A percentile compares a stretch with the other conserved stretches of the same genome.
Evolutionary conservation across 139 green algal species (phyloP).

Genomic region (Penium margaritaceum): DNA sequence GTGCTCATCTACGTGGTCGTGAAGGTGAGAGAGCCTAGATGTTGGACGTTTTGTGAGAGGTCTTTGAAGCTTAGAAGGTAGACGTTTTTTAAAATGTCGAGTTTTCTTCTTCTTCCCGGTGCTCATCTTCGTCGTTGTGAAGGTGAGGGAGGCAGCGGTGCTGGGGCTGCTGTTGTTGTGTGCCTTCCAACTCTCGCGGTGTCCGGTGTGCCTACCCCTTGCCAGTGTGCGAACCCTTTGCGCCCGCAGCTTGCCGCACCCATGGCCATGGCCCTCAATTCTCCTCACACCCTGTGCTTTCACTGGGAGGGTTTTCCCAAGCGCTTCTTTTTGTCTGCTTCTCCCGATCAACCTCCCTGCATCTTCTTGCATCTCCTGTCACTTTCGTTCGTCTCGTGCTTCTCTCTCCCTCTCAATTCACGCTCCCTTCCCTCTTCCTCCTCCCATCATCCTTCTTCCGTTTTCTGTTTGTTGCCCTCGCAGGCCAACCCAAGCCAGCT

Average conservation of each 20-base stretch:
- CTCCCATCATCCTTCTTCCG: neutral
- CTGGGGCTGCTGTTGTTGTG: too few species aligned
- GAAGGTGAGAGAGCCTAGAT: neutral
- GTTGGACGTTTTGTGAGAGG: too few species aligned
- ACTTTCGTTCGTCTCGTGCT: neutral
- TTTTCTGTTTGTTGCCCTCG: neutral
- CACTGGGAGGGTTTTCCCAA: neutral
- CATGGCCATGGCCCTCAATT: too few species aligned
- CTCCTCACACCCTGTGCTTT: neutral
- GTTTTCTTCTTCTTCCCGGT: neutral
- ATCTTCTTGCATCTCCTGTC: neutral
- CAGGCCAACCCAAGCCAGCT: constrained; percentile 59
- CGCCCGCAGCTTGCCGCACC: neutral
- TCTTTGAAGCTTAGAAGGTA: too few species aligned
- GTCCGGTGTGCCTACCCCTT: neutral
- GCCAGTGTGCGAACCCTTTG: neutral
- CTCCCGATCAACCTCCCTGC: neutral
- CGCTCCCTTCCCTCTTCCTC: neutral
- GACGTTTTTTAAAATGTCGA: too few species aligned
- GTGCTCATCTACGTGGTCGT: neutral
- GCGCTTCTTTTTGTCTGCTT: neutral
- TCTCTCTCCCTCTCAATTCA: neutral
- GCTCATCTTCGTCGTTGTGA: neutral
- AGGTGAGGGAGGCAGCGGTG: neutral
- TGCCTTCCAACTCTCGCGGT: too few species aligned